Evolutionary conservation across 495 filamentous ascomycete genomes (phyloP).

Genomic region (Acidomyces sp.): DNA sequence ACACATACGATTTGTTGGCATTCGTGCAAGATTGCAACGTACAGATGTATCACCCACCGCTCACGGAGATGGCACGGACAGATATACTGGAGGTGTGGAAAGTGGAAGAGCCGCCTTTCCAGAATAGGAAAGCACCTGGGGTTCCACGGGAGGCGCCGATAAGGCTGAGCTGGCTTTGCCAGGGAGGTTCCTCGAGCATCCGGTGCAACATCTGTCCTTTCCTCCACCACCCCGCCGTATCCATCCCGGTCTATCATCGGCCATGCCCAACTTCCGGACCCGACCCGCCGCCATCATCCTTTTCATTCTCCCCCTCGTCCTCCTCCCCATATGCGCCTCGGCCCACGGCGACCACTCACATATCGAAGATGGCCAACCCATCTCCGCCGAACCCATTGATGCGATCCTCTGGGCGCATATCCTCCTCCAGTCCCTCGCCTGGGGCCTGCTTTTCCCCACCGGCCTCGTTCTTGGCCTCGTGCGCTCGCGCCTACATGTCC

Average conservation of each 20-base stretch:
- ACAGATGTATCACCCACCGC: too few relatives aligned
- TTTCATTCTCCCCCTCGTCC: constrained; percentile 2
- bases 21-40: too few relatives aligned
- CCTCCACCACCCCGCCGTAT: background rate
- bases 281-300: constrained; percentile 6
- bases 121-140: too few relatives aligned
- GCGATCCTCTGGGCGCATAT: constrained; percentile 88
- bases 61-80: too few relatives aligned
- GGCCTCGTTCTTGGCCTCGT: constrained; percentile 93
- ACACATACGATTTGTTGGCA: too few relatives aligned
- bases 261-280: constrained; percentile 18
- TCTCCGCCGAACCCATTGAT: constrained; percentile 80
- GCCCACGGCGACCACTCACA: constrained; percentile 43
- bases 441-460: constrained; percentile 81
- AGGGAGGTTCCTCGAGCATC: too few relatives aligned
- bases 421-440: constrained; percentile 70
- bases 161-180: too few relatives aligned
- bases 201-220: background rate
- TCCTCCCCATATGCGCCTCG: constrained; percentile 4
- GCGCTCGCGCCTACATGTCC: constrained; percentile 88
- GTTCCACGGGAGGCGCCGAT: too few relatives aligned
- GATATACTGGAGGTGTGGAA: too few relatives aligned
- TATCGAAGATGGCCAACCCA: constrained; percentile 59
- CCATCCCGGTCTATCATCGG: background rate
- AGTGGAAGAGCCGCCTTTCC: too few relatives aligned